These are phyloP conservation scores for Rhynchospora pubera DNA, from an alignment of 176 grass and related monocot species.

Conservation along the genomic window DNA sequence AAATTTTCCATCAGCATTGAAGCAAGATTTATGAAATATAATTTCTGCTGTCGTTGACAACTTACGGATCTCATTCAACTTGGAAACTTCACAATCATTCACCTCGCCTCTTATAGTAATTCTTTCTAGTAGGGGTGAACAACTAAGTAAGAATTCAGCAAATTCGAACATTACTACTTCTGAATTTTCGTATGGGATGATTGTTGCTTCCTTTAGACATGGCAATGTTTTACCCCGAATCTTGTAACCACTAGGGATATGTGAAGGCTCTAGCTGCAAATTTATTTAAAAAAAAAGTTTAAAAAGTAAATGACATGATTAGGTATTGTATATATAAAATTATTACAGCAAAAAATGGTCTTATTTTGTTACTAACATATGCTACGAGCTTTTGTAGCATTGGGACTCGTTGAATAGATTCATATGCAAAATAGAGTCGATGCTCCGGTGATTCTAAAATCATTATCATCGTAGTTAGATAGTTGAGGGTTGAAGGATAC, in stretches of 20 bases:
- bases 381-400: neutral
- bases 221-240: neutral
- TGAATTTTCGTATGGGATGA: neutral
- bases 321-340: neutral
- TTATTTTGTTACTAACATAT: too few relatives aligned
- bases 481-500: neutral
- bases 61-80: neutral
- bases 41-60: neutral
- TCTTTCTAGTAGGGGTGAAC: neutral
- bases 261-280: neutral
- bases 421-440: neutral
- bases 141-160: neutral
- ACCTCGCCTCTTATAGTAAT: neutral
- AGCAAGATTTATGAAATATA: neutral
- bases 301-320: neutral
- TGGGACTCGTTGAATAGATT: neutral
- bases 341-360: too few relatives aligned
- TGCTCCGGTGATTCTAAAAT: neutral
- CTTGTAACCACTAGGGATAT: neutral
- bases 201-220: neutral
- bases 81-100: neutral
- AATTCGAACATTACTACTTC: neutral
- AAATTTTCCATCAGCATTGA: neutral
- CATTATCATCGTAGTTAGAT: neutral
- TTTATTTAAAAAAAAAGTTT: neutral